phyloP scores from a whole-genome alignment of 768 basidiomycete species.

The Serendipita indica region DNA sequence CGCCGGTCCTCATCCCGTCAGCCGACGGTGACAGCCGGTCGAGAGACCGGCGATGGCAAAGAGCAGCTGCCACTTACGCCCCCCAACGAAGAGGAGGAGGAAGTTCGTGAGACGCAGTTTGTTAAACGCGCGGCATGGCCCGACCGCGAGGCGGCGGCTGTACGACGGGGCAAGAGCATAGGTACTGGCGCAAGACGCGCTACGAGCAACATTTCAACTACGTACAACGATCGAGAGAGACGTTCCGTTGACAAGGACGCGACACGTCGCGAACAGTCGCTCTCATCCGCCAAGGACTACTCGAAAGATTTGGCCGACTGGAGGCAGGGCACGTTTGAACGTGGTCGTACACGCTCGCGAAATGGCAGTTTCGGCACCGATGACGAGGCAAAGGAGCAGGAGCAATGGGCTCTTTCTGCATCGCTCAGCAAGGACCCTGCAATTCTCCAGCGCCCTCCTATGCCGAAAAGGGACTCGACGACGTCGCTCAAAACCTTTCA shows the following conservation, averaged over 20 bases:
- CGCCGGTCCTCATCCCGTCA: background rate
- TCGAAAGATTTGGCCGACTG: background rate
- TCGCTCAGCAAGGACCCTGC: background rate
- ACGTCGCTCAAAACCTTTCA: background rate
- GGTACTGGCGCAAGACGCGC: background rate
- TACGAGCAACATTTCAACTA: background rate
- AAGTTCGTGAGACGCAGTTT: constrained; percentile 45
- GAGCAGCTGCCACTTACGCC: constrained; percentile 4
- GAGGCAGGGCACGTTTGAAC: constrained; percentile 33
- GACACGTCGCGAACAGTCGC: background rate
- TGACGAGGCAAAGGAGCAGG: background rate
- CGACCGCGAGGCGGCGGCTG: constrained; percentile 56
- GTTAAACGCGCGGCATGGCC: constrained; percentile 79
- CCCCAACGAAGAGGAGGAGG: constrained; percentile 19
- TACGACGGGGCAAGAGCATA: constrained; percentile 50
- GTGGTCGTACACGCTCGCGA: constrained; percentile 37
- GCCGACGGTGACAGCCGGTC: constrained; percentile 14
- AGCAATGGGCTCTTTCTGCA: no score
- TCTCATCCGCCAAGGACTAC: background rate
- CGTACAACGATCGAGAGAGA: background rate
- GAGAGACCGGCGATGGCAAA: constrained; percentile 21
- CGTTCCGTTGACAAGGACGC: background rate
- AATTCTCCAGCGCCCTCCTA: background rate
- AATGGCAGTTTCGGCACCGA: constrained; percentile 14
- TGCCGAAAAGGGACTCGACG: background rate